Evolutionary conservation across 257 asterid genomes (phyloP), one percentile per base, ranked within the genome.

Genomic region (Nicotiana tabacum): DNA sequence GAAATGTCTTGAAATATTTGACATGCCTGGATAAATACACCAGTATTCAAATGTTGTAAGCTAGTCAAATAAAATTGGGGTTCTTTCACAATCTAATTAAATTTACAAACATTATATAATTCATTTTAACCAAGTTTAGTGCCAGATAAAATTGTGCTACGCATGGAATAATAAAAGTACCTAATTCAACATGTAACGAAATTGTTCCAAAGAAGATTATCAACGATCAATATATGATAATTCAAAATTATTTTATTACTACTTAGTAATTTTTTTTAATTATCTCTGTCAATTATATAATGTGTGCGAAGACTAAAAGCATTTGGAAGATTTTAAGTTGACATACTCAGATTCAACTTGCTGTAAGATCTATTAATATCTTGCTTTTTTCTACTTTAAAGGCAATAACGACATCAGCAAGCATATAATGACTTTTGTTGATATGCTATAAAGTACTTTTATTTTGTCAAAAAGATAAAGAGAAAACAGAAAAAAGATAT

Each of bases 361-460:
- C 80, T 51, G 27, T 51, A 48, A 76, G 29, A 51, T 76, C 64
- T 27, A 48, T 4, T 46, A 72, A 74, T 74, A 74, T 74, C 27
- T 74, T 74, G 24, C 24, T 12, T 24, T 24, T 72, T 74, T 74
- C 9, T 13, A 13, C 46, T 51, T 51, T 48, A 76, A 76, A 51
- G 64, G n/a, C 37, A 27, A 29, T 13, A 76, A 51, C 48, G 48
- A 43, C 60, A 76, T 51, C 39, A 51, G 24, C 80, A 51, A 76
- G 80, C 46, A 51, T 74, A 48, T 48, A 74, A 74, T 76, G 64
- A 29, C 80, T 51, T 76, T 76, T 76, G 13, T 51, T 76, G 64
- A 51, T 48, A 72, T 76, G 64, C 27, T 24, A 3, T 46, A 72
- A 72, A 72, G 78, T 46, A 46, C 78, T 46, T 46, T 72, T 72